These are phyloP conservation scores for Coemansia sp. DNA, from an alignment of 192 early-diverging fungal species.

Conservation along the genomic window DNA sequence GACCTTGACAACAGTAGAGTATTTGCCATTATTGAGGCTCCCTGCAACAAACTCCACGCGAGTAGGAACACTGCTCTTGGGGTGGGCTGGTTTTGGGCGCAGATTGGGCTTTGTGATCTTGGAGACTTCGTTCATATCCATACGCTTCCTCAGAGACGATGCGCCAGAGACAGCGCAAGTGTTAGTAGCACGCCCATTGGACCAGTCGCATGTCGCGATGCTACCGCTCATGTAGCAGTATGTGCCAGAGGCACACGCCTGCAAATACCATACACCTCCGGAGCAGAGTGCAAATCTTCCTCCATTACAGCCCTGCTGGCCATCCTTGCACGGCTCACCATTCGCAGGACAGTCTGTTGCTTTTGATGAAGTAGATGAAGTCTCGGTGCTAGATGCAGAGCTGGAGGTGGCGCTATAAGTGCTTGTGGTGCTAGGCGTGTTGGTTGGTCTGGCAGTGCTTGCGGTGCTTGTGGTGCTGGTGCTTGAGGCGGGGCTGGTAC, in stretches of 20 bases:
- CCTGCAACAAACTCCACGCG: slow-evolving; percentile 47
- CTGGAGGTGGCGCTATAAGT: not conserved
- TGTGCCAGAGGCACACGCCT: slow-evolving; percentile 49
- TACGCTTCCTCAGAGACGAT: slow-evolving; percentile 30
- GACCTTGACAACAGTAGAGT: slow-evolving; percentile 48
- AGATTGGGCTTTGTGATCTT: slow-evolving; percentile 33
- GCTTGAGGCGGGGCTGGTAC: not conserved
- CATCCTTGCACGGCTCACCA: slow-evolving; percentile 47
- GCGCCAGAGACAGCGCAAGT: slow-evolving; percentile 37
- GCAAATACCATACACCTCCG: slow-evolving; percentile 49
- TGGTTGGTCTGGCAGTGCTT: not conserved
- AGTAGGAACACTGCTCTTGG: slow-evolving; percentile 42
- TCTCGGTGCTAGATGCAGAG: slow-evolving; percentile 10
- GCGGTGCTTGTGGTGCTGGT: slow-evolving; percentile 7
- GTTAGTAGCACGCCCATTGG: slow-evolving; percentile 45
- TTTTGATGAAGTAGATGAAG: slow-evolving; percentile 19
- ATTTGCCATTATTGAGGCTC: slow-evolving; percentile 37
- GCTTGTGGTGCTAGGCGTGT: not conserved
- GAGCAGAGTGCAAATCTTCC: slow-evolving; percentile 52
- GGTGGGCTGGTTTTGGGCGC: slow-evolving; percentile 36
- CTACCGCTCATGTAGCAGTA: slow-evolving; percentile 44
- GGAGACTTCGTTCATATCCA: slow-evolving; percentile 26
- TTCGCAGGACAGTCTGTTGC: slow-evolving; percentile 38
- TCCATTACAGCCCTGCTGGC: slow-evolving; percentile 51
- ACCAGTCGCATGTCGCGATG: slow-evolving; percentile 44